A percentile compares a stretch with the other conserved stretches of the same genome.
Conservation (phyloP, 139 green algal species). For the Chlorella sp. region DNA sequence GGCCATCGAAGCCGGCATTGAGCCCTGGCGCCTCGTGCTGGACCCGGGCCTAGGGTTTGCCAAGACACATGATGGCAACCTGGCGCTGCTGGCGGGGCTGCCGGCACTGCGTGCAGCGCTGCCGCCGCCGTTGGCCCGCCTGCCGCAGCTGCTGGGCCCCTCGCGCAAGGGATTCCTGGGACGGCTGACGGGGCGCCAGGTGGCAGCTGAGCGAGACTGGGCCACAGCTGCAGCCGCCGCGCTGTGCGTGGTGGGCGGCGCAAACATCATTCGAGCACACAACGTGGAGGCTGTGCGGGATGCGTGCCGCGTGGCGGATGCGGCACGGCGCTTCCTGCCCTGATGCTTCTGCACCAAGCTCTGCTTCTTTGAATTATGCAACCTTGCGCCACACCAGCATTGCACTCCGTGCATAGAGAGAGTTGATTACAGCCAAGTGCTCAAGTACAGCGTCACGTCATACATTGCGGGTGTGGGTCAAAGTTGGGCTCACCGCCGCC, state of each 20-base stretch:
- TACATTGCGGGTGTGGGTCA: too few species aligned
- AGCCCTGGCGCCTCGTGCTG: conserved; percentile 86
- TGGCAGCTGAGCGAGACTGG: conserved; percentile 52
- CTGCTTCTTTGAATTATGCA: too few species aligned
- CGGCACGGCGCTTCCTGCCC: conserved; percentile 15
- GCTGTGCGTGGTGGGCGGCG: conserved; percentile 57
- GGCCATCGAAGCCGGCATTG: conserved; percentile 78
- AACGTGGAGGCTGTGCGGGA: conserved; percentile 70
- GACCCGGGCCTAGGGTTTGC: conserved; percentile 95
- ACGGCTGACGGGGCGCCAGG: conserved; percentile 55
- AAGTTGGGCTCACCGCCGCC: too few species aligned
- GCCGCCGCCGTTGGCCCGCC: conserved; percentile 34
- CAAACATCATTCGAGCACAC: conserved; percentile 87
- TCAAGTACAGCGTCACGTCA: too few species aligned
- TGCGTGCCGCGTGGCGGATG: conserved; percentile 76
- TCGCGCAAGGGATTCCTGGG: conserved; percentile 89
- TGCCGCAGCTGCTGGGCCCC: conserved; percentile 80
- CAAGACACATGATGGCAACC: conserved; percentile 74
- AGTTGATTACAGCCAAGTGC: too few species aligned
- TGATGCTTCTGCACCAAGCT: too few species aligned
- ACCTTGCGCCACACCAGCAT: too few species aligned
- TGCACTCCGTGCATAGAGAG: too few species aligned
- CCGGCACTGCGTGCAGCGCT: conserved; percentile 51
- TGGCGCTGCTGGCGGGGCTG: conserved; percentile 73
- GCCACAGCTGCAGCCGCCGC: conserved; percentile 59